A percentile compares a stretch with the other conserved stretches of the same genome.
These are phyloP conservation scores for Austroboletus festivus DNA, from an alignment of 768 basidiomycete genomes.

Conservation along the genomic window DNA sequence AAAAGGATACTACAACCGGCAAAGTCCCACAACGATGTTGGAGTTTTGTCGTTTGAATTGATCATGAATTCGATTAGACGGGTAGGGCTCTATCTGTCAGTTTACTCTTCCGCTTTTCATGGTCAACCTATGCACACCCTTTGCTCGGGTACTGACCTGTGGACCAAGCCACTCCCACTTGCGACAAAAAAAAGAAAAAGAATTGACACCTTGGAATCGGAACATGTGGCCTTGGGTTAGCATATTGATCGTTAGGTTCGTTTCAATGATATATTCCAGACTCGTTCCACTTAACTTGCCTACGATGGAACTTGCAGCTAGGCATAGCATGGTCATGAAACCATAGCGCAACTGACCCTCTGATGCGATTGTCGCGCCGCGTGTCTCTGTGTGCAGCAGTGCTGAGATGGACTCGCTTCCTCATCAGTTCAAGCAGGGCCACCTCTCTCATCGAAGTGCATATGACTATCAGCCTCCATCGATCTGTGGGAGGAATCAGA, in stretches of 20 bases:
- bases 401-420: too few species aligned
- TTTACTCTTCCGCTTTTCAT: not conserved
- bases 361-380: too few species aligned
- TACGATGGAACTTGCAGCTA: not conserved
- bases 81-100: slow-evolving; percentile 1
- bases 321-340: not conserved
- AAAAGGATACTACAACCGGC: too few species aligned
- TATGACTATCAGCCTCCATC: not conserved
- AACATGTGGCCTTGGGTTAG: too few species aligned
- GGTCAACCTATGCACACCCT: not conserved
- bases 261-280: not conserved
- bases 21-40: too few species aligned
- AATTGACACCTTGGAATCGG: too few species aligned
- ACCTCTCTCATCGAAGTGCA: too few species aligned
- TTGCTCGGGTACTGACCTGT: not conserved
- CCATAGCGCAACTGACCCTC: not conserved
- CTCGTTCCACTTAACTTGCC: slow-evolving; percentile 6
- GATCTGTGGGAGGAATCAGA: slow-evolving; percentile 9
- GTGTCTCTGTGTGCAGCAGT: too few species aligned
- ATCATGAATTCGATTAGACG: not conserved
- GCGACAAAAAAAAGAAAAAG: too few species aligned
- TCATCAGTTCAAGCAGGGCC: too few species aligned
- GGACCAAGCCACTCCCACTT: too few species aligned
- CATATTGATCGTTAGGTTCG: not conserved
- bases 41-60: not conserved